Evolutionary conservation across 208 protist genomes (phyloP).

Genomic region (Trypanosoma scelopori): DNA sequence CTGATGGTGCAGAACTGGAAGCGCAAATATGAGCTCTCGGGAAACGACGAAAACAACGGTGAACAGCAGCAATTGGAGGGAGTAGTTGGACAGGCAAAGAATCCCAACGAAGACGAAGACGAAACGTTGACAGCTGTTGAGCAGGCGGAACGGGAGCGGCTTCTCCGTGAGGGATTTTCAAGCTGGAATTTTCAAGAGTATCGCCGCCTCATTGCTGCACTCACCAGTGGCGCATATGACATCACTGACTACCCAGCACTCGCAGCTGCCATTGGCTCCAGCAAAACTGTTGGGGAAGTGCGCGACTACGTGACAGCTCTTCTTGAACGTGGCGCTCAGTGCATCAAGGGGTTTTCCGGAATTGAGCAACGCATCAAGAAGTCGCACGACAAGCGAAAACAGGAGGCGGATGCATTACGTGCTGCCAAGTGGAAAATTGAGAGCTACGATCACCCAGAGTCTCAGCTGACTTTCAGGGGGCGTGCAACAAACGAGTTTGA

Average conservation of each 20-base stretch:
- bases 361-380: slow-evolving; percentile 62
- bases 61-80: slow-evolving; percentile 15
- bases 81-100: slow-evolving; percentile 6
- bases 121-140: slow-evolving; percentile 70
- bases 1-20: slow-evolving; percentile 83
- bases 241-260: slow-evolving; percentile 68
- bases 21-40: slow-evolving; percentile 43
- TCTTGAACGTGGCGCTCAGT: slow-evolving; percentile 74
- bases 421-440: slow-evolving; percentile 87
- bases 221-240: slow-evolving; percentile 55
- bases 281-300: slow-evolving; percentile 77
- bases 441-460: slow-evolving; percentile 60
- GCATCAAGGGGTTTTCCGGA: slow-evolving; percentile 56
- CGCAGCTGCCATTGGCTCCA: slow-evolving; percentile 22
- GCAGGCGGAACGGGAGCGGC: slow-evolving; percentile 76
- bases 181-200: slow-evolving; percentile 76
- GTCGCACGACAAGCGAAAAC: slow-evolving; percentile 38
- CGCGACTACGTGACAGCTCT: slow-evolving; percentile 80
- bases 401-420: slow-evolving; percentile 50
- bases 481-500: slow-evolving; percentile 44
- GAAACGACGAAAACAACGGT: slow-evolving; percentile 3
- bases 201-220: slow-evolving; percentile 39
- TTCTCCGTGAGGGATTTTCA: slow-evolving; percentile 75
- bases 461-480: slow-evolving; percentile 52
- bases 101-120: slow-evolving; percentile 35